These are phyloP conservation scores for Darksidea phi DNA, from an alignment of 495 filamentous ascomycete species.

Conservation along the genomic window DNA sequence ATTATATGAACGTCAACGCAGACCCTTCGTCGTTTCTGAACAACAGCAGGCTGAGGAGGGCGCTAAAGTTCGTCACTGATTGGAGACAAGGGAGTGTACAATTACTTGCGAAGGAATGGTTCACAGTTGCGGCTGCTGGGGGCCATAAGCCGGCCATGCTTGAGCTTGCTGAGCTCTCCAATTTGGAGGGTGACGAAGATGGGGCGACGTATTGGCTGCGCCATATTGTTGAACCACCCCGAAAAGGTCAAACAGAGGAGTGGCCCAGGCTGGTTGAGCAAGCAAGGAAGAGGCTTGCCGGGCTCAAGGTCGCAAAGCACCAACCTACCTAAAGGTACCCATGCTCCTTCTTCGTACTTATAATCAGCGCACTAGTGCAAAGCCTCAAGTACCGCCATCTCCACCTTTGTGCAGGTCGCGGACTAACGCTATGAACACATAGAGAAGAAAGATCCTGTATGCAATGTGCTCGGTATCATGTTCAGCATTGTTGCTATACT, in stretches of 20 bases:
- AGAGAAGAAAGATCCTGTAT: too few species aligned
- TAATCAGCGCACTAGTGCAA: too few species aligned
- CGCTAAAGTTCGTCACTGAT: conserved; percentile 8
- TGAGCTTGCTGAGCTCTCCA: conserved; percentile 10
- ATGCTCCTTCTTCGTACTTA: too few species aligned
- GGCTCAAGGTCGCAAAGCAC: too few species aligned
- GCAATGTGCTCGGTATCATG: too few species aligned
- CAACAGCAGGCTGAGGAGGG: neutral
- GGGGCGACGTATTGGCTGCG: neutral
- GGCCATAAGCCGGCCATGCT: conserved; percentile 25
- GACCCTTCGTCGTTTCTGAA: neutral
- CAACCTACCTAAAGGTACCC: too few species aligned
- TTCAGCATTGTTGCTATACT: too few species aligned
- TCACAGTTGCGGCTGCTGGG: conserved; percentile 1
- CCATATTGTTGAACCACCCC: neutral
- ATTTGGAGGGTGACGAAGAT: neutral
- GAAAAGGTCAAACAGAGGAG: conserved; percentile 1
- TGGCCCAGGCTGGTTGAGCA: conserved; percentile 1
- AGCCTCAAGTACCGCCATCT: too few species aligned
- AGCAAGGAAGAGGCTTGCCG: too few species aligned
- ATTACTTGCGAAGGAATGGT: conserved; percentile 17
- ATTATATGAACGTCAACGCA: conserved; percentile 16
- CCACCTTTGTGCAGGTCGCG: too few species aligned
- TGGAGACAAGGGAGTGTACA: conserved; percentile 1
- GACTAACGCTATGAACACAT: too few species aligned